Evolutionary conservation across 2,329 filamentous ascomycete genomes (phyloP), one percentile per base, ranked within the genome.

Genomic region (Aspergillus sergii): DNA sequence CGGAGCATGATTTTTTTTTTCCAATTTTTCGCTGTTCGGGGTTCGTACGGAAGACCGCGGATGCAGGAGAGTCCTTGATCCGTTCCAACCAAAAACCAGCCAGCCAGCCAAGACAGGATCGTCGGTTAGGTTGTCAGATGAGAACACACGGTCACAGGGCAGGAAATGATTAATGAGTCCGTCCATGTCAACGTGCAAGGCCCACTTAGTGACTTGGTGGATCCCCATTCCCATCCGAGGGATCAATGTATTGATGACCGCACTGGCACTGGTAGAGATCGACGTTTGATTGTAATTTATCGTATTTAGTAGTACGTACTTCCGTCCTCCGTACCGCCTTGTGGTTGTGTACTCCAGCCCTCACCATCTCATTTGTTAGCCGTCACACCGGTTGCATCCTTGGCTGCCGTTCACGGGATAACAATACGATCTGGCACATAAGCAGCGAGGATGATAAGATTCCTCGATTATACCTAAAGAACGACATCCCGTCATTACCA

Each of bases 41-140:
- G 64, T 63, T 65, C 61, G 48, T 59, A 63, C 65, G 65, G 65
- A 67, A 65, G 58, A 30, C 39, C 65, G 63, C 65, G 65, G 65
- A 67, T 67, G 63, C 56, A 48, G 59, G 57, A 61, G 58, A 50
- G 56, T 59, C 45, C 41, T 43, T n/a, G 51, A 58, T 60, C 62
- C 59, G 62, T 58, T 55, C 45, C n/a, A 56, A 39, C 23, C 48
- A 45, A 32, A 39, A 57, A n/a, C 43, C 41, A 34, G 48, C 26
- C 46, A 57, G 50, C 57, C 56, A 53, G 59, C 63, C 63, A 65
- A 66, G 59, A 26, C 51, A 63, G 63, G 66, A 68, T 68, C 66
- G 60, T 63, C 63, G 34, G 55, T 68, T 62, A 62, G 65, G 61
- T 65, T 68, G 66, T 68, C 64, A 66, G 63, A 67, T 64, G 67